Percentiles rank a stretch among this genome's conserved stretches.
These are phyloP conservation scores for Mortierella sp. DNA, from an alignment of 371 early-diverging fungal genomes.

Conservation along the genomic window DNA sequence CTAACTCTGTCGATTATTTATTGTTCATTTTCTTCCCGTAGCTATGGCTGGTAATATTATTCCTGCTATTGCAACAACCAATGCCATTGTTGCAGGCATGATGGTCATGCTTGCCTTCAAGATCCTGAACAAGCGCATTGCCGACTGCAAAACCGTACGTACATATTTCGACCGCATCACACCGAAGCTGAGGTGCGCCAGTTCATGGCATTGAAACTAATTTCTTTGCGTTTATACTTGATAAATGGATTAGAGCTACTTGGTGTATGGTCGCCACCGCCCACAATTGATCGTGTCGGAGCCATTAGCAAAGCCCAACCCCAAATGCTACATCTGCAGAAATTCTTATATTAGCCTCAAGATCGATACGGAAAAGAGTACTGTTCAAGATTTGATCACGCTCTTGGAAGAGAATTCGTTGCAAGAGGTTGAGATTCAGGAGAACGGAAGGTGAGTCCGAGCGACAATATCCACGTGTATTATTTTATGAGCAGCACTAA, in stretches of 20 bases:
- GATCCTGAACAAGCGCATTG: conserved; percentile 68
- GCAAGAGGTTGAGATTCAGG: conserved; percentile 66
- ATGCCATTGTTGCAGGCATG: conserved; percentile 98
- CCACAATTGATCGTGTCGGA: conserved; percentile 66
- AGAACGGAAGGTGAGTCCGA: conserved; percentile 68
- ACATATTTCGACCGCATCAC: neutral
- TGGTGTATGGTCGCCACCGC: conserved; percentile 66
- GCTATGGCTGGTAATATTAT: conserved; percentile 99
- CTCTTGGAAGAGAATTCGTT: conserved; percentile 54
- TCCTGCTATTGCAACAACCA: conserved; percentile 99
- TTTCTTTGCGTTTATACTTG: neutral
- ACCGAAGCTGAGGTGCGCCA: neutral
- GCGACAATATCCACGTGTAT: too few species aligned
- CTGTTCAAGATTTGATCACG: conserved; percentile 67
- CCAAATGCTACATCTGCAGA: conserved; percentile 71
- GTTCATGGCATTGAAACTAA: neutral
- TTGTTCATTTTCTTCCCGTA: conserved; percentile 48
- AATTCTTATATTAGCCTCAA: conserved; percentile 62
- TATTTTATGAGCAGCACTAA: neutral
- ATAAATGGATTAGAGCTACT: conserved; percentile 62
- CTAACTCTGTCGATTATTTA: neutral
- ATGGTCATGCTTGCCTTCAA: conserved; percentile 91
- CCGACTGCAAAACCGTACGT: conserved; percentile 70
- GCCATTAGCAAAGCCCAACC: conserved; percentile 68
- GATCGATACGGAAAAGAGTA: conserved; percentile 62